Percentiles rank a stretch among this genome's conserved stretches.
These are phyloP conservation scores for Tetratostichococcus sp. DNA, from an alignment of 139 green algal genomes.

Conservation along the genomic window DNA sequence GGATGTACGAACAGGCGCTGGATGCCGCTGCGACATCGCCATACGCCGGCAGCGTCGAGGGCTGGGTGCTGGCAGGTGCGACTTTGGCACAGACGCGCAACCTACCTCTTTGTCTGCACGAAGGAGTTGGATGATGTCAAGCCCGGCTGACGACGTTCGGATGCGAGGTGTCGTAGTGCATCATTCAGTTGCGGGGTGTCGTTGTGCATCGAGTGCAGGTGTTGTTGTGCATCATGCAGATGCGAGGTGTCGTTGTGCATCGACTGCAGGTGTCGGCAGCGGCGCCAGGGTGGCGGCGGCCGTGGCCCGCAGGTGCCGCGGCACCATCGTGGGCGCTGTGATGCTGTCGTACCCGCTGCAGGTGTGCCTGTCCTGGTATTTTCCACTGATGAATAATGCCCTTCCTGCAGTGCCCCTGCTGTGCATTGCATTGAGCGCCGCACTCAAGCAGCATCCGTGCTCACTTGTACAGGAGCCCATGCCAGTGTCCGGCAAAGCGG, in stretches of 20 bases:
- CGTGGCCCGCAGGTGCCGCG: conserved; percentile 24
- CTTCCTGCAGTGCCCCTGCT: no score
- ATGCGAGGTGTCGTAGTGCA: no score
- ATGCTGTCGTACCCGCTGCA: conserved; percentile 61
- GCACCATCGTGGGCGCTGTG: conserved; percentile 39
- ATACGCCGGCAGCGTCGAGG: conserved; percentile 41
- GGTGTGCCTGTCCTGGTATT: conserved; percentile 13
- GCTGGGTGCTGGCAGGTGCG: conserved; percentile 52
- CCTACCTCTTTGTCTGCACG: no score
- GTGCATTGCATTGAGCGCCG: no score
- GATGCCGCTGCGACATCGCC: conserved; percentile 54
- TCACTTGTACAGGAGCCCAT: not conserved
- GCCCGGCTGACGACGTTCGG: no score
- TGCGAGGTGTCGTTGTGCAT: not conserved
- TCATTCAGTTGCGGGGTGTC: no score
- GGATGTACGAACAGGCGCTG: conserved; percentile 58
- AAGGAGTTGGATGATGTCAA: no score
- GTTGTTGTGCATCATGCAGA: not conserved
- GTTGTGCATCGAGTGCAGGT: no score
- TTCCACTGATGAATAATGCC: no score
- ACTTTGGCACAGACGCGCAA: not conserved
- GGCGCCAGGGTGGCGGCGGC: conserved; percentile 56
- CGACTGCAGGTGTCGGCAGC: conserved; percentile 32
- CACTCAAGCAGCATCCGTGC: no score
- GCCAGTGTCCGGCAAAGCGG: not conserved